Percentiles rank a stretch among this genome's conserved stretches.
Conservation (phyloP, 1,284 basidiomycete genomes). For the Neonothopanus nambi region DNA sequence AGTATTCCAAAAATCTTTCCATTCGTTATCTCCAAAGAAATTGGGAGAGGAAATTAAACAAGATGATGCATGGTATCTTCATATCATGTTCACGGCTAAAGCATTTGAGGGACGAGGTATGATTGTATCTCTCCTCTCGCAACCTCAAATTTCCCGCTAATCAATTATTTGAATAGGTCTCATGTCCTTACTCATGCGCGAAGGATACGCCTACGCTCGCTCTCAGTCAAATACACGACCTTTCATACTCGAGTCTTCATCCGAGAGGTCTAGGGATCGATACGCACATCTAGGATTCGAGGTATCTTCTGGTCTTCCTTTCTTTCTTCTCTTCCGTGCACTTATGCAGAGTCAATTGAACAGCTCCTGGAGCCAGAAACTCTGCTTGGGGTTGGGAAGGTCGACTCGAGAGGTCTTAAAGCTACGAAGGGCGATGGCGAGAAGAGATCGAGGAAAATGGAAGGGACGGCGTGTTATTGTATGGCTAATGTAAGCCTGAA, state of each 20-base stretch:
- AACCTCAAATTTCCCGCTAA: background rate
- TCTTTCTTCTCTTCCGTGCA: background rate
- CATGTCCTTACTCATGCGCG: conserved; percentile 10
- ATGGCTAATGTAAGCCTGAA: conserved; percentile 8
- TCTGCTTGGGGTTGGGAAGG: conserved; percentile 4
- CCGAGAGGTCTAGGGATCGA: conserved; percentile 10
- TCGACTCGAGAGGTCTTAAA: background rate
- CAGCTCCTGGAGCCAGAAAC: conserved; percentile 4
- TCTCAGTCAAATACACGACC: background rate
- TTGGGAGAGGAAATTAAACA: background rate
- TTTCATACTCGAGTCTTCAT: conserved; percentile 14
- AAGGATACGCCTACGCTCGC: conserved; percentile 8
- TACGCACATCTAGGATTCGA: conserved; percentile 18
- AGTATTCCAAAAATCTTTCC: background rate
- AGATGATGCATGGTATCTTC: conserved; percentile 8
- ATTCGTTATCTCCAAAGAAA: too few species aligned
- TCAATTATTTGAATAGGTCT: conserved; percentile 1
- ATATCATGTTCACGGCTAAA: conserved; percentile 4
- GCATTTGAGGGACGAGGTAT: conserved; percentile 8
- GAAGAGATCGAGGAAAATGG: background rate
- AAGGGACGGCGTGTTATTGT: conserved; percentile 3
- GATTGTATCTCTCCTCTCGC: background rate
- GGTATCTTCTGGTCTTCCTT: conserved; percentile 1
- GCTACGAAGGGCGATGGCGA: background rate
- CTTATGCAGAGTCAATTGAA: background rate